Base-by-base conservation (phyloP, 2,329 filamentous ascomycete species). In the Incumbomyces lentus region DNA sequence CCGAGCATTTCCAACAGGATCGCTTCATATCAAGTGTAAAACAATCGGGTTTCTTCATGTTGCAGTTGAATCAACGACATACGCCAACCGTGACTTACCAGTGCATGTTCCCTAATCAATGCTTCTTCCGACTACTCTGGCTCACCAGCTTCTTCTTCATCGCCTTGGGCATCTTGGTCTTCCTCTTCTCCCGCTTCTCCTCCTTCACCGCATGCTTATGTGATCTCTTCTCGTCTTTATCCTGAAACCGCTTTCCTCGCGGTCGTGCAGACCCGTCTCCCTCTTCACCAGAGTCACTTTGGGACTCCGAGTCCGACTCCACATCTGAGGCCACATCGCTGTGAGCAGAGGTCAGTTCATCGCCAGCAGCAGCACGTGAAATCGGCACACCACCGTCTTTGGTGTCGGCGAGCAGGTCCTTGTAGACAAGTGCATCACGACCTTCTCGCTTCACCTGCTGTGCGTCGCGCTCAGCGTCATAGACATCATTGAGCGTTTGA, bases 141-240 rank as follows among this genome's bases (percentile, higher is more conserved):
- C 74, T 75, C 19, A 94, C 78, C 48, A 94, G 67, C 62, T 84
- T 86, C 73, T 95, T 96, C 76, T 98, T 98, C 30, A 95, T 55
- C 62, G 93, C 81, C 69, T 98, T 98, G 0, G 92, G 90, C 68
- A 98, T 94, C 73, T 98, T 98, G 3, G 86, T 84, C 65, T 90
- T 86, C 50, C 92, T 74, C 71, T 93, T 88, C 65, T 95, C 89
- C 31, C 87, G 81, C 70, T 95, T 95, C 59, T 89, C 90, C 60
- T 95, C 90, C 68, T 96, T 98, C 56, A 95, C 84, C 1, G 84
- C 82, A 62, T 79, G 78, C 65, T 98, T 98, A 64, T 95, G 92
- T 54, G 79, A 79, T 55, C 82, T 84, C 65, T 95, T 96, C 49
- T 78, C 79, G 11, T 95, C 87, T 67, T 95, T 95, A 58, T 95